Evolutionary conservation across 805 yeast species (phyloP).

Genomic region (Metschnikowia kofuensis): DNA sequence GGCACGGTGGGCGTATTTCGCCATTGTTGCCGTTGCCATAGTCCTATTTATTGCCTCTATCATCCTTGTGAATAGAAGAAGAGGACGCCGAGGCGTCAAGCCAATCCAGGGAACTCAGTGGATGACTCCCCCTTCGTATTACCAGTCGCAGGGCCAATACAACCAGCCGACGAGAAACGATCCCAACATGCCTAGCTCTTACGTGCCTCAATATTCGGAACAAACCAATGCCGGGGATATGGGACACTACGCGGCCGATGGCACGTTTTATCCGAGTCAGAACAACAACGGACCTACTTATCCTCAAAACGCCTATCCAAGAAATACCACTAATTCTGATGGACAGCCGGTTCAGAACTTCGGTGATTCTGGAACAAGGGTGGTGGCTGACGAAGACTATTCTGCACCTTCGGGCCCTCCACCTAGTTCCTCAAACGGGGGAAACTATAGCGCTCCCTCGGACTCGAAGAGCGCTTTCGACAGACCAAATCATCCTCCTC

Average conservation of each 20-base stretch:
- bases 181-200: constrained; percentile 38
- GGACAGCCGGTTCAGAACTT: constrained; percentile 11
- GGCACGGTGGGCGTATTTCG: constrained; percentile 67
- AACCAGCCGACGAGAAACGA: constrained; percentile 42
- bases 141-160: constrained; percentile 60
- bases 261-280: constrained; percentile 28
- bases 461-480: no score
- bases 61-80: constrained; percentile 50
- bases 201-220: constrained; percentile 69
- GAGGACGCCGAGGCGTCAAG: constrained; percentile 46
- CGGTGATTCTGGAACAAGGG: not conserved
- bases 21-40: constrained; percentile 50
- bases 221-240: constrained; percentile 70
- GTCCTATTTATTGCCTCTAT: constrained; percentile 49
- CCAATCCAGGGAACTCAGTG: constrained; percentile 79
- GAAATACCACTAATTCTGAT: constrained; percentile 13
- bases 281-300: constrained; percentile 17
- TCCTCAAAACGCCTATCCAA: constrained; percentile 16
- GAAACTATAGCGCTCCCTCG: no score
- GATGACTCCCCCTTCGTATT: constrained; percentile 83
- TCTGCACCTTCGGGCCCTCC: constrained; percentile 6
- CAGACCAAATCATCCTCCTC: no score
- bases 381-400: constrained; percentile 3
- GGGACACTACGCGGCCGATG: constrained; percentile 71
- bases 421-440: not conserved